Evolutionary conservation across 345 rosid genomes (phyloP).

Genomic region (Toxicodendron radicans): DNA sequence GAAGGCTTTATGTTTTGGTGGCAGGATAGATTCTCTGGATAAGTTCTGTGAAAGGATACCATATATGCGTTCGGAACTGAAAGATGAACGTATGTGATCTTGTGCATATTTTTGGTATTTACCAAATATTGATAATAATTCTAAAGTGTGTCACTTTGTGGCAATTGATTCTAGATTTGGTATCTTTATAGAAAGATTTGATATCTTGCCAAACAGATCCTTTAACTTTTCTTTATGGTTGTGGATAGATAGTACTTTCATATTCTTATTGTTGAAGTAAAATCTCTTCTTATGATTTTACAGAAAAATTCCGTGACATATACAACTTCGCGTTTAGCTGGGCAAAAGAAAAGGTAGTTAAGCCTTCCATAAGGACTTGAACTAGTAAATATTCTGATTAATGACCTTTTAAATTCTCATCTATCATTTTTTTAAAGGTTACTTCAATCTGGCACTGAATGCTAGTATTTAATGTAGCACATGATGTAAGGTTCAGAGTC

Average conservation of each 20-base stretch:
- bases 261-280: slow-evolving; percentile 4
- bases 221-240: background rate
- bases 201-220: background rate
- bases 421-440: background rate
- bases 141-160: background rate
- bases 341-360: slow-evolving; percentile 94
- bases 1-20: slow-evolving; percentile 33
- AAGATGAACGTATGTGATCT: slow-evolving; percentile 81
- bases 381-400: background rate
- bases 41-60: slow-evolving; percentile 81
- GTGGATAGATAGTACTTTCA: background rate
- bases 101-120: slow-evolving; percentile 14
- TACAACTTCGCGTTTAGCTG: slow-evolving; percentile 96
- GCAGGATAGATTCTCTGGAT: slow-evolving; percentile 87
- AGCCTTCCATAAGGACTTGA: background rate
- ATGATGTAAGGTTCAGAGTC: background rate
- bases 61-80: slow-evolving; percentile 86
- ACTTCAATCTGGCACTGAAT: background rate
- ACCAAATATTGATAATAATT: slow-evolving; percentile 9
- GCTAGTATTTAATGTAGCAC: background rate
- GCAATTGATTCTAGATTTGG: background rate
- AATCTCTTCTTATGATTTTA: slow-evolving; percentile 26
- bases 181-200: background rate
- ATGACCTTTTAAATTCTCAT: background rate
- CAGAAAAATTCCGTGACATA: slow-evolving; percentile 95